phyloP scores from a whole-genome alignment of 164 flowering plant species.

The Annona cherimola region DNA sequence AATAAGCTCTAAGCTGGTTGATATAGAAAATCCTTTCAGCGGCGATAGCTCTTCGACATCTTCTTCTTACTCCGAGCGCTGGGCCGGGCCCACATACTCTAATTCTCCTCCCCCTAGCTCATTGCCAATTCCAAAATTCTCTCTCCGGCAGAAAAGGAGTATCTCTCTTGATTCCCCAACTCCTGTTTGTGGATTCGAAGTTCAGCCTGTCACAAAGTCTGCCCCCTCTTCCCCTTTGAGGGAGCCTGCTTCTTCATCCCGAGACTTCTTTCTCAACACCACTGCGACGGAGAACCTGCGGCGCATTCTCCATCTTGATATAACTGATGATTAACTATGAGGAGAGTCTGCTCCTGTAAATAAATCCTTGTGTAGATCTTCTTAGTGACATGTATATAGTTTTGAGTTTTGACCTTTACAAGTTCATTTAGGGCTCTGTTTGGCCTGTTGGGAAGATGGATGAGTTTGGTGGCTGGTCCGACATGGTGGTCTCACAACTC shows the following conservation, averaged over 20 bases:
- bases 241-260: constrained; percentile 26
- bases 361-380: constrained; percentile 23
- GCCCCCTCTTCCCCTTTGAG: constrained; percentile 87
- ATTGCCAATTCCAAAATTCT: constrained; percentile 85
- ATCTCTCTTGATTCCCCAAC: constrained; percentile 64
- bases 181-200: constrained; percentile 25
- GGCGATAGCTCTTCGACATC: constrained; percentile 13
- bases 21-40: constrained; percentile 15
- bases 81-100: constrained; percentile 81
- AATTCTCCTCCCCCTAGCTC: constrained; percentile 97
- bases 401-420: constrained; percentile 6
- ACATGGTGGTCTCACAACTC: background rate
- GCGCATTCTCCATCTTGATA: constrained; percentile 85
- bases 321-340: constrained; percentile 38
- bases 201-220: constrained; percentile 56
- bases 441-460: constrained; percentile 9
- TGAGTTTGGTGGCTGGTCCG: constrained; percentile 2
- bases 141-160: constrained; percentile 53
- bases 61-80: constrained; percentile 39
- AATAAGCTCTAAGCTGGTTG: constrained; percentile 18
- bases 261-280: constrained; percentile 40
- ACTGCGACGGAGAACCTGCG: constrained; percentile 80
- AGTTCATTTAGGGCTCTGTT: constrained; percentile 16
- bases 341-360: constrained; percentile 39
- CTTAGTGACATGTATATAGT: constrained; percentile 41